Percentiles rank a stretch among this genome's conserved stretches.
Evolutionary conservation across 1,139 yeast genomes (phyloP).

Genomic region (Chernovozyma sophiae-reginae): DNA sequence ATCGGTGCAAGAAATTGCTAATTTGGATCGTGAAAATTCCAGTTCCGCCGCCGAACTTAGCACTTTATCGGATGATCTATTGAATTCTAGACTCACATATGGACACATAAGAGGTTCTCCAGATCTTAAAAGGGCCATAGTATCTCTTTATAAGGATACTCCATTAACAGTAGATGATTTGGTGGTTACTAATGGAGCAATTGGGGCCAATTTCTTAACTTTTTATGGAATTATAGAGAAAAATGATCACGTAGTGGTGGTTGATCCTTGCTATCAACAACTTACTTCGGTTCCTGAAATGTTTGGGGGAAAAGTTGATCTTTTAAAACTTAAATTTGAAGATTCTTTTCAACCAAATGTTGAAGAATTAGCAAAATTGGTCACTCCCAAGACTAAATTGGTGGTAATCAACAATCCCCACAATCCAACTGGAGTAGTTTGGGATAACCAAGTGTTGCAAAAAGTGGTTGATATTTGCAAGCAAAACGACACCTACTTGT

Average conservation of each 20-base stretch:
- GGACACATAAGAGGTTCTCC: slow-evolving; percentile 48
- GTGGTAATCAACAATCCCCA: slow-evolving; percentile 52
- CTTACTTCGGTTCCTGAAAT: slow-evolving; percentile 46
- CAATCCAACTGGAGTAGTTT: slow-evolving; percentile 52
- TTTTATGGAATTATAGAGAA: slow-evolving; percentile 45
- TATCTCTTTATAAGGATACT: slow-evolving; percentile 26
- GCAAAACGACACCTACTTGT: slow-evolving; percentile 28
- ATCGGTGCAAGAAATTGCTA: slow-evolving; percentile 34
- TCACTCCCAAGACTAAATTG: slow-evolving; percentile 36
- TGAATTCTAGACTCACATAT: slow-evolving; percentile 33
- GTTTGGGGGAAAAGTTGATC: slow-evolving; percentile 34
- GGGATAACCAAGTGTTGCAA: slow-evolving; percentile 29
- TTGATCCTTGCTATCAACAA: slow-evolving; percentile 53
- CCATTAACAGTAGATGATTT: slow-evolving; percentile 10
- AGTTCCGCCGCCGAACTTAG: slow-evolving; percentile 2
- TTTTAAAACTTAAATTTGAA: slow-evolving; percentile 27
- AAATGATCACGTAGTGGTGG: slow-evolving; percentile 48
- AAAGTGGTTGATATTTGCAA: slow-evolving; percentile 39
- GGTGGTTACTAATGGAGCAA: slow-evolving; percentile 54
- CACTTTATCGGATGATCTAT: slow-evolving; percentile 9
- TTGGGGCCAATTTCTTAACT: slow-evolving; percentile 51
- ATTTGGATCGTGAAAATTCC: slow-evolving; percentile 16
- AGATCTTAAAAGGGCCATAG: slow-evolving; percentile 31
- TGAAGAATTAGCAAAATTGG: slow-evolving; percentile 22
- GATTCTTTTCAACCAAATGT: slow-evolving; percentile 37